Base-by-base conservation (phyloP, 306 rosid genomes). In the Rosa persica region DNA sequence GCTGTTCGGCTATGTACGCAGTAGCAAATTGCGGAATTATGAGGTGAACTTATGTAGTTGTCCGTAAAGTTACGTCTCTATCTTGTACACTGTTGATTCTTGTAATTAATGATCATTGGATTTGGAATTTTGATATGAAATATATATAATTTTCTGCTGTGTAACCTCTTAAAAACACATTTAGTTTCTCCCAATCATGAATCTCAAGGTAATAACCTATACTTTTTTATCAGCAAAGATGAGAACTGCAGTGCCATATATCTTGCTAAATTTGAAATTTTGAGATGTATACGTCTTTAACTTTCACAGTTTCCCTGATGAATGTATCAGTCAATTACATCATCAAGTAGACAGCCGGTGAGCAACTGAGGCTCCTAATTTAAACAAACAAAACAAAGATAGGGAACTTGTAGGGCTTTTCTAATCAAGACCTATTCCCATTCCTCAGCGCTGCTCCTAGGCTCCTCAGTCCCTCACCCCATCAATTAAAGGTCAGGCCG, bases 1-100 rank as follows among this genome's bases (percentile, higher is more conserved):
- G 82, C 78, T 86, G 82, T 70, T 73, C 81, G 83, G 87, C 83
- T 78, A 58, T 86, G 88, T 85, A 82, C 36, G 70, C 23, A 66
- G 77, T 44, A 72, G 81, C 72, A 69, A 15, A 54, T 79, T 72
- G 78, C 84, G 80, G 84, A 40, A 52, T 47, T 81, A 71, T 70
- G 77, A 68, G 76, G 76, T 72, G 84, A 81, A 80, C 68, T 67
- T 75, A 78, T 82, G 79, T 75, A 23, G 30, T 70, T 74, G 13
- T 44, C 23, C 58, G 10, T 72, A 27, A 16, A 78, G 71, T 79
- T 40, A 55, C 13, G 58, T 76, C 42, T 25, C 43, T 81, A 43
- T 43, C 71, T 71, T 75, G 78, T 75, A 43, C 43, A 58, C 67
- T 20, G 60, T 78, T 68, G 8, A 68, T 82, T 79, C 77, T 64